These are phyloP conservation scores for Solanum clarkiae DNA, from an alignment of 257 asterid genomes.

Conservation along the genomic window DNA sequence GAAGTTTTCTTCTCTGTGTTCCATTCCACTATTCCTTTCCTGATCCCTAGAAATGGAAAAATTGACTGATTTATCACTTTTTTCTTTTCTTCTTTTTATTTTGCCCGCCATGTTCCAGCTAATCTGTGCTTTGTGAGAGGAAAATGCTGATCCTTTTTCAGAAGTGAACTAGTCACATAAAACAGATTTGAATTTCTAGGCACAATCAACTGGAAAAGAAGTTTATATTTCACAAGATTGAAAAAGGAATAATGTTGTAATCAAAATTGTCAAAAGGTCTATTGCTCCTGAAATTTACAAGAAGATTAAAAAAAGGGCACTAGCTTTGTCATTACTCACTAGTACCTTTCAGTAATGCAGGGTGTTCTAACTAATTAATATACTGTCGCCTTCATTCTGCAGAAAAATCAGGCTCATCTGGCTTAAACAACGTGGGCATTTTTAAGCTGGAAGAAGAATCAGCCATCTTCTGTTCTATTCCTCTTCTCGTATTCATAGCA, in stretches of 20 bases:
- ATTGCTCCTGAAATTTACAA: constrained; percentile 12
- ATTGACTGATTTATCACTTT: neutral
- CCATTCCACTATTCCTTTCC: neutral
- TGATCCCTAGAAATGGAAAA: neutral
- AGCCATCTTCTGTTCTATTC: constrained; percentile 29
- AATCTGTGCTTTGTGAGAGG: no score
- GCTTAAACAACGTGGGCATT: constrained; percentile 77
- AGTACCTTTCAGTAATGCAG: neutral
- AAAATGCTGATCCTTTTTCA: no score
- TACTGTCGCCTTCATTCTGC: constrained; percentile 14
- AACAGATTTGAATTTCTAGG: neutral
- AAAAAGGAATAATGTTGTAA: neutral
- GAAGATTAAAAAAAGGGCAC: neutral
- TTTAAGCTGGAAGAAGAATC: constrained; percentile 58
- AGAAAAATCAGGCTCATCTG: constrained; percentile 80
- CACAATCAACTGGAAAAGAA: neutral
- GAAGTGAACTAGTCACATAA: neutral
- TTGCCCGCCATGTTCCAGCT: no score
- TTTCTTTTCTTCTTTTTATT: neutral
- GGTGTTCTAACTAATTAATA: neutral
- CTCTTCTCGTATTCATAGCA: constrained; percentile 64
- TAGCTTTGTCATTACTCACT: constrained; percentile 11
- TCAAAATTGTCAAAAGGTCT: constrained; percentile 3
- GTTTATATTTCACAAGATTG: neutral
- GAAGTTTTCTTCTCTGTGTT: neutral